Percentiles rank a stretch among this genome's conserved stretches.
Evolutionary conservation across 768 basidiomycete species (phyloP).

Genomic region (Boletales sp.): DNA sequence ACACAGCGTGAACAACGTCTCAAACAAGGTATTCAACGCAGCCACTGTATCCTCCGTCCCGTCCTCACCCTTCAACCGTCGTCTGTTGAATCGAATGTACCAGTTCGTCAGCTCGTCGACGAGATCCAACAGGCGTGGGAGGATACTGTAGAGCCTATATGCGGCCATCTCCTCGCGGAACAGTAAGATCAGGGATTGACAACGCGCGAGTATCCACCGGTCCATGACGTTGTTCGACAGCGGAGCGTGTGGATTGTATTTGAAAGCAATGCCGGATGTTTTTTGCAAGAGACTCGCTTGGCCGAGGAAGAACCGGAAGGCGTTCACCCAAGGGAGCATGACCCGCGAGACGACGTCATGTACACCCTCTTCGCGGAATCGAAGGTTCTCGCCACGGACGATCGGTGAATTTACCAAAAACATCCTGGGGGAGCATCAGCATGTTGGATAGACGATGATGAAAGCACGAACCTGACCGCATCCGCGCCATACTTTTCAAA

Average conservation of each 20-base stretch:
- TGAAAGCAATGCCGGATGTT: constrained; percentile 69
- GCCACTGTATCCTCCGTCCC: constrained; percentile 81
- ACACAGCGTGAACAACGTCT: constrained; percentile 90
- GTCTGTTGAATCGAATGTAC: constrained; percentile 99
- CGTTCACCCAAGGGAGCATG: constrained; percentile 96
- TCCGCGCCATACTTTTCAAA: constrained; percentile 93
- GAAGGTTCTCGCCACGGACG: constrained; percentile 94
- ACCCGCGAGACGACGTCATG: constrained; percentile 96
- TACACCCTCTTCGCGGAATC: constrained; percentile 98
- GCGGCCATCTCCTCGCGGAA: constrained; percentile 96
- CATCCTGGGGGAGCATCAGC: constrained; percentile 52
- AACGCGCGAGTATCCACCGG: constrained; percentile 96
- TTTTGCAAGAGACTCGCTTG: constrained; percentile 88
- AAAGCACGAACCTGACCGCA: constrained; percentile 66
- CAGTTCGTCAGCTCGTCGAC: constrained; percentile 97
- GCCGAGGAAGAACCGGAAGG: constrained; percentile 98
- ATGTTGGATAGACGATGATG: not conserved
- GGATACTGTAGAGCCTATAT: constrained; percentile 95
- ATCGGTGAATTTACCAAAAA: constrained; percentile 99
- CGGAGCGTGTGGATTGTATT: constrained; percentile 83
- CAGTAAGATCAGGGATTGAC: constrained; percentile 90
- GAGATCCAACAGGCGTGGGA: constrained; percentile 88
- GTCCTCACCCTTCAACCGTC: constrained; percentile 92
- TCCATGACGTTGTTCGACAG: constrained; percentile 95
- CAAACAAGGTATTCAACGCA: constrained; percentile 94